phyloP scores from a whole-genome alignment of 306 rosid species.

The Rosa rugosa region DNA sequence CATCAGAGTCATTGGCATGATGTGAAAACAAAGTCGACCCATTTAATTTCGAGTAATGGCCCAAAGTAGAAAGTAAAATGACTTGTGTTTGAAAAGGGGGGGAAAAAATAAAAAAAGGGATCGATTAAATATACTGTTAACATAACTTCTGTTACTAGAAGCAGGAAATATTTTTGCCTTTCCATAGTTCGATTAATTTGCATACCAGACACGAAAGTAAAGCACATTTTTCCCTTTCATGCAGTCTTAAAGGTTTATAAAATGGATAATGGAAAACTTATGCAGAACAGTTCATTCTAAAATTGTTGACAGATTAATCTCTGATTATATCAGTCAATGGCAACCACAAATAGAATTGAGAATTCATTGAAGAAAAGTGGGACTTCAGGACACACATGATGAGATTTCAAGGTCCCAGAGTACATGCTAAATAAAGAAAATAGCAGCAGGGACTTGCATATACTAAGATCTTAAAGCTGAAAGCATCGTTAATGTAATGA shows the following conservation, averaged over 20 bases:
- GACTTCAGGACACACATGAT: not conserved
- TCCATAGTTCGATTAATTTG: not conserved
- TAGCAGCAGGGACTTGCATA: not conserved
- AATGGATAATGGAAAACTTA: not conserved
- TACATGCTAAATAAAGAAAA: not conserved
- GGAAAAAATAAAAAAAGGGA: not conserved
- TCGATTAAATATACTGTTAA: not conserved
- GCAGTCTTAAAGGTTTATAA: not conserved
- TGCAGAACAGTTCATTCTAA: not conserved
- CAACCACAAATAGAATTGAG: not conserved
- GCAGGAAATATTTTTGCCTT: not conserved
- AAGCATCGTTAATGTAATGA: not conserved
- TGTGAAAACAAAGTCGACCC: not conserved
- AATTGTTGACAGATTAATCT: not conserved
- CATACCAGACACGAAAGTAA: not conserved
- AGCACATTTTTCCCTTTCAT: not conserved
- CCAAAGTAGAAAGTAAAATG: not conserved
- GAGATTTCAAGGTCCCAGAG: not conserved
- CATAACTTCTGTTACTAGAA: not conserved
- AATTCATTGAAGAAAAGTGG: not conserved
- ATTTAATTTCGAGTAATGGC: not conserved
- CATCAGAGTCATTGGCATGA: not conserved
- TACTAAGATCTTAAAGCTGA: slow-evolving; percentile 5
- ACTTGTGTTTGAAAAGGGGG: not conserved
- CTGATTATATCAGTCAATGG: not conserved